Evolutionary conservation across 169 alveolate species (phyloP).

Genomic region (Plasmodium adleri): DNA sequence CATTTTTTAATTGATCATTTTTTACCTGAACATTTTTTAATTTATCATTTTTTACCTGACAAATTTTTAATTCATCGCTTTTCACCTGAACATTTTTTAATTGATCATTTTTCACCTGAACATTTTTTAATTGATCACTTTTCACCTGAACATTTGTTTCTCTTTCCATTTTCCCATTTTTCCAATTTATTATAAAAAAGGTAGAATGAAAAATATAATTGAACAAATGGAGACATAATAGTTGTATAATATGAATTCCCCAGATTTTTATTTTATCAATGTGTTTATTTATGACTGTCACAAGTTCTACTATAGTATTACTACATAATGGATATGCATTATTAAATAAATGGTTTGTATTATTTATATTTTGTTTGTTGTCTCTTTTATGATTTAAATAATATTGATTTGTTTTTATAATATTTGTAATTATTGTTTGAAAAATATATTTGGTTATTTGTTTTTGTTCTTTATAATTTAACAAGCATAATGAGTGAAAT

Average conservation of each 20-base stretch:
- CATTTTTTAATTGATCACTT: background rate
- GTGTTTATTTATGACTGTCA: slow-evolving; percentile 47
- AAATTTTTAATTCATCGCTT: too few relatives aligned
- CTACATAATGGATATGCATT: background rate
- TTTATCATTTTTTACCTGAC: too few relatives aligned
- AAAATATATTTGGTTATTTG: slow-evolving; percentile 1
- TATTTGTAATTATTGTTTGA: background rate
- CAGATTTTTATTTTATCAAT: background rate
- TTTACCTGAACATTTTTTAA: too few relatives aligned
- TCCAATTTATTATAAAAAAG: background rate
- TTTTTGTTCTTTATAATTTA: slow-evolving; percentile 23
- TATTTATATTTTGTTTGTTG: background rate
- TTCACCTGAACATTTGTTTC: background rate
- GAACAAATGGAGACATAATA: slow-evolving; percentile 22
- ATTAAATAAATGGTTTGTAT: background rate
- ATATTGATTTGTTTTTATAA: background rate
- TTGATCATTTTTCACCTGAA: too few relatives aligned
- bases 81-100: background rate
- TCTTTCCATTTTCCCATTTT: background rate
- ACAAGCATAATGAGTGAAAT: slow-evolving; percentile 13
- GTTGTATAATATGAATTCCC: background rate
- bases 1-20: too few relatives aligned
- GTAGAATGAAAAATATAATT: slow-evolving; percentile 7
- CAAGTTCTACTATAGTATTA: slow-evolving; percentile 24
- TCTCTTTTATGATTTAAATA: slow-evolving; percentile 4